phyloP scores from a whole-genome alignment of 306 rosid genomes.

The Castanopsis chinensis region DNA sequence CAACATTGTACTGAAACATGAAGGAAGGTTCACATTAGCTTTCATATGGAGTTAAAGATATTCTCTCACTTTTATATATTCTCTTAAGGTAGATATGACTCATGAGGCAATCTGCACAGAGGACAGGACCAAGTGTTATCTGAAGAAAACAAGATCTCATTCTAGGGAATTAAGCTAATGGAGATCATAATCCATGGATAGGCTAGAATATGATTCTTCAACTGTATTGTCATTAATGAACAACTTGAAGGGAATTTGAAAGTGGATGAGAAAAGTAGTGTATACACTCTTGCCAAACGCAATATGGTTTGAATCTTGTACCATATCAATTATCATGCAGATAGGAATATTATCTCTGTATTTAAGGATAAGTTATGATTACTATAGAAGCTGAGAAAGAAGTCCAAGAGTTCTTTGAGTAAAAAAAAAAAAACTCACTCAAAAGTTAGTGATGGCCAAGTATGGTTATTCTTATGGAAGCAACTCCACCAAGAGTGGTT shows the following conservation, averaged over 20 bases:
- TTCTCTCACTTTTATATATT: not conserved
- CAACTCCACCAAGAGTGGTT: conserved; percentile 16
- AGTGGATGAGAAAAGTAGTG: not conserved
- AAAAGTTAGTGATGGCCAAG: conserved; percentile 33
- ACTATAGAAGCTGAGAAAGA: not conserved
- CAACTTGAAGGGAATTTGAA: not conserved
- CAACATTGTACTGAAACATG: not conserved
- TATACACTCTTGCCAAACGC: no score
- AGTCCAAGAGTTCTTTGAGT: not conserved
- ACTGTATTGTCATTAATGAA: conserved; percentile 6
- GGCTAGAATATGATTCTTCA: conserved; percentile 6
- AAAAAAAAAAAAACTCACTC: not conserved
- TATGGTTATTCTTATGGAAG: conserved; percentile 21
- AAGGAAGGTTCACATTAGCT: not conserved
- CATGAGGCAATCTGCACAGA: not conserved
- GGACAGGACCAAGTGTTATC: not conserved
- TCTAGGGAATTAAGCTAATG: not conserved
- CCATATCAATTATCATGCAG: no score
- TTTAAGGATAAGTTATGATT: not conserved
- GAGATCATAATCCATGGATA: not conserved
- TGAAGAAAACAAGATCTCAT: not conserved
- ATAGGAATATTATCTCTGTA: not conserved
- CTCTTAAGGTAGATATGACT: not conserved
- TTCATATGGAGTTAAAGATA: not conserved
- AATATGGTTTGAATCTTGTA: not conserved